These are phyloP conservation scores for Penicillium italicum DNA, from an alignment of 2,329 filamentous ascomycete genomes.

Conservation along the genomic window DNA sequence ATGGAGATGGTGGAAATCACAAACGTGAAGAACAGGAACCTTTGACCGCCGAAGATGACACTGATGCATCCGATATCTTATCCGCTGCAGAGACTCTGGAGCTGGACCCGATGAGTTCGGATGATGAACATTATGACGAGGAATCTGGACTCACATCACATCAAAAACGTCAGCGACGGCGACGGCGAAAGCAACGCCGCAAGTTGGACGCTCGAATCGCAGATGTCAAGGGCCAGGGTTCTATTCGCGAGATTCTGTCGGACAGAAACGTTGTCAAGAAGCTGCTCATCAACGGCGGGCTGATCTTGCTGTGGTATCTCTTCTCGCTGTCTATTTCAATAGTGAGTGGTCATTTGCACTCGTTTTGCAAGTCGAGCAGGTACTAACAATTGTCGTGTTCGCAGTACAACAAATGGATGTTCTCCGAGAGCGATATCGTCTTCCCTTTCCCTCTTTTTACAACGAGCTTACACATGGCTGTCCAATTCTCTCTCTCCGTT, in stretches of 20 bases:
- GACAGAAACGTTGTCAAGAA: slow-evolving; percentile 68
- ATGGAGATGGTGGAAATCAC: slow-evolving; percentile 21
- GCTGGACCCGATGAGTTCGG: slow-evolving; percentile 58
- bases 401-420: slow-evolving; percentile 99
- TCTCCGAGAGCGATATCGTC: slow-evolving; percentile 76
- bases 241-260: slow-evolving; percentile 60
- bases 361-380: background rate
- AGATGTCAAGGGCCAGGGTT: slow-evolving; percentile 59
- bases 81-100: slow-evolving; percentile 51
- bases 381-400: slow-evolving; percentile 11
- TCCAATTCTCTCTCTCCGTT: slow-evolving; percentile 79
- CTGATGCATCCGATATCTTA: slow-evolving; percentile 41
- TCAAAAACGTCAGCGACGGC: slow-evolving; percentile 63
- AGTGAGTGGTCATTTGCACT: slow-evolving; percentile 51
- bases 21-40: slow-evolving; percentile 37
- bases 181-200: slow-evolving; percentile 64
- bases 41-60: slow-evolving; percentile 31
- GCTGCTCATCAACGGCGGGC: slow-evolving; percentile 67
- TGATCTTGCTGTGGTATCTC: slow-evolving; percentile 84
- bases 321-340: slow-evolving; percentile 93
- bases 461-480: slow-evolving; percentile 90
- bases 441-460: slow-evolving; percentile 96
- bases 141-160: slow-evolving; percentile 78
- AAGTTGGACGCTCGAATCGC: slow-evolving; percentile 67
- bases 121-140: slow-evolving; percentile 80